Evolutionary conservation across 108 stramenopile species (phyloP).

Genomic region (Pseudonitzschia multistriata): DNA sequence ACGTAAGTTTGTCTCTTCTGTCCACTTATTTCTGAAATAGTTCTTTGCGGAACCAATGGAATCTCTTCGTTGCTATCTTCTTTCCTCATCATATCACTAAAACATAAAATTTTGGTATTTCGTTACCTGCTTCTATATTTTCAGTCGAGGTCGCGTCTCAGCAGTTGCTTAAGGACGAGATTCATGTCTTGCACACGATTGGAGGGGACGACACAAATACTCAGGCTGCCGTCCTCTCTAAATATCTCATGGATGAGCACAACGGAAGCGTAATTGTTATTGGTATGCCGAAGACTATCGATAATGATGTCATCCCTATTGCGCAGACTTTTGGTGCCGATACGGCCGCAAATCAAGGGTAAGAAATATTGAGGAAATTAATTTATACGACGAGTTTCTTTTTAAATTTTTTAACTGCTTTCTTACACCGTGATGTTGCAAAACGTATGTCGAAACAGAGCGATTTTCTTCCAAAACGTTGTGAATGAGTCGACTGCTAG

Average conservation of each 20-base stretch:
- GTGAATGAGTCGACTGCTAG: conserved; percentile 81
- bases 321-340: conserved; percentile 88
- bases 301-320: conserved; percentile 90
- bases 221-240: conserved; percentile 84
- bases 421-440: neutral
- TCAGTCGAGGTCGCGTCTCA: conserved; percentile 81
- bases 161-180: conserved; percentile 70
- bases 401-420: neutral
- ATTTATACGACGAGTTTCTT: neutral
- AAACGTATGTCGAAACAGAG: conserved; percentile 19
- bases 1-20: conserved; percentile 1
- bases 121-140: no score
- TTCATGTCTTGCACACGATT: conserved; percentile 89
- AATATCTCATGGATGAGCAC: conserved; percentile 79
- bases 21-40: no score
- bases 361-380: neutral
- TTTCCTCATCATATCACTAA: no score
- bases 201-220: conserved; percentile 94
- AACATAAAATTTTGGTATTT: no score
- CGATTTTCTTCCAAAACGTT: conserved; percentile 82
- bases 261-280: conserved; percentile 82
- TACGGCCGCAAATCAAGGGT: conserved; percentile 84
- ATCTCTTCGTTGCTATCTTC: no score
- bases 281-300: conserved; percentile 88
- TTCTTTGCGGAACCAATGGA: no score